Evolutionary conservation across 2,329 filamentous ascomycete species (phyloP).

Genomic region (Aspergillus neoniger): DNA sequence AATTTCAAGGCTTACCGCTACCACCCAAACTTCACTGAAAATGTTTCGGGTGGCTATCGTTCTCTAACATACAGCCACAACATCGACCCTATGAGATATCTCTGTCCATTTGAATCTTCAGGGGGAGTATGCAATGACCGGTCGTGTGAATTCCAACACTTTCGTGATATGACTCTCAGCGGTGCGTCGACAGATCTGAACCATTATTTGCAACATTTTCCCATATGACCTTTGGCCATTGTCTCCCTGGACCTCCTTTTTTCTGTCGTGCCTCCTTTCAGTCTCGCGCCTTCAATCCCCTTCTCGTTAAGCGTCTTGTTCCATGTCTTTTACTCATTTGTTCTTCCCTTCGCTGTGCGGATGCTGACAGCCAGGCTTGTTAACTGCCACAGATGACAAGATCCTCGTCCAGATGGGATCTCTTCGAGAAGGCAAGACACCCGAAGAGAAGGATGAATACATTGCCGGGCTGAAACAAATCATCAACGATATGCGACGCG

Average conservation of each 20-base stretch:
- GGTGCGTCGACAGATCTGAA: conserved; percentile 64
- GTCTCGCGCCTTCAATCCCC: no score
- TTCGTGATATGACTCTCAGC: conserved; percentile 68
- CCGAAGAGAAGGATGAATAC: conserved; percentile 48
- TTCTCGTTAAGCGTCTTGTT: background rate
- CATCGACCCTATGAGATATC: conserved; percentile 71
- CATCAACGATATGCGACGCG: conserved; percentile 52
- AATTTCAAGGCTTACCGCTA: conserved; percentile 88
- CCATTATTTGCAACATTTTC: conserved; percentile 25
- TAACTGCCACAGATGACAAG: conserved; percentile 52
- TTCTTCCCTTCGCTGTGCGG: conserved; percentile 29
- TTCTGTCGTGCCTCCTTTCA: background rate
- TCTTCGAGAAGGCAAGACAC: conserved; percentile 47
- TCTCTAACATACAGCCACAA: conserved; percentile 93
- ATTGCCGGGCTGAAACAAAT: conserved; percentile 50
- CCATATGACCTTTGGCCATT: conserved; percentile 17
- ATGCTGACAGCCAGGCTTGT: conserved; percentile 44
- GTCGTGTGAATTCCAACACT: conserved; percentile 78
- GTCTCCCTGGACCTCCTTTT: conserved; percentile 15
- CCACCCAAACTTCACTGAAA: conserved; percentile 71
- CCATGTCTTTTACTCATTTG: conserved; percentile 7
- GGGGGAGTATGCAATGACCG: conserved; percentile 73
- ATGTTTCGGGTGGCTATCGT: conserved; percentile 74
- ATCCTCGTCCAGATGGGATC: conserved; percentile 54
- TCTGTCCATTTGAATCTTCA: conserved; percentile 76